These are phyloP conservation scores for Salicornia ramosissima DNA, from an alignment of 148 eudicot species.

Conservation along the genomic window DNA sequence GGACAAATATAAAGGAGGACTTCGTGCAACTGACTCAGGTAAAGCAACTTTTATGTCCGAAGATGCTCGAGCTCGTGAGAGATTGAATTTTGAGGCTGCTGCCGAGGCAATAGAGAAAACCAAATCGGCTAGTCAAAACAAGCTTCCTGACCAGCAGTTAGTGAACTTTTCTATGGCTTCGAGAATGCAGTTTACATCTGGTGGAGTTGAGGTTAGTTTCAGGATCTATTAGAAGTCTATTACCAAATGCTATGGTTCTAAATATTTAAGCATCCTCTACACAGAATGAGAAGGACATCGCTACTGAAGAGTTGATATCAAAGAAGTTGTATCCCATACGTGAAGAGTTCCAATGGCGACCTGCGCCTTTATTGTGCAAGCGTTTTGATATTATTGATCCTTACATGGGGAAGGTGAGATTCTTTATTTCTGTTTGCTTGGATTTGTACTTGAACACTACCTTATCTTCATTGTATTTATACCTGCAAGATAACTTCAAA, in stretches of 20 bases:
- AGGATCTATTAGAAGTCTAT: neutral
- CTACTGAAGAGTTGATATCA: constrained; percentile 41
- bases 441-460: neutral
- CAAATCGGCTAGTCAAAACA: constrained; percentile 43
- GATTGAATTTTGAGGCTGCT: constrained; percentile 89
- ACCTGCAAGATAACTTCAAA: neutral
- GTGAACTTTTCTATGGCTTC: constrained; percentile 40
- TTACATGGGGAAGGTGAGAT: constrained; percentile 74
- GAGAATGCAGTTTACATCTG: constrained; percentile 72
- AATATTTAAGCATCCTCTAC: constrained; percentile 2
- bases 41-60: constrained; percentile 79
- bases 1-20: constrained; percentile 89
- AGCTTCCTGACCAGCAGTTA: constrained; percentile 42
- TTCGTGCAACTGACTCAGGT: constrained; percentile 67
- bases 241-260: neutral
- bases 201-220: constrained; percentile 58
- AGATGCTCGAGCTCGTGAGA: constrained; percentile 91
- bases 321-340: constrained; percentile 64
- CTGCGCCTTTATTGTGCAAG: constrained; percentile 82
- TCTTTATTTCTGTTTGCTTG: neutral
- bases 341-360: constrained; percentile 90
- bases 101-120: constrained; percentile 66
- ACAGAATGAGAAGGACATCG: constrained; percentile 39
- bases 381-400: constrained; percentile 93
- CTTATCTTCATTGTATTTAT: neutral